These are phyloP conservation scores for Carallia pectinifolia DNA, from an alignment of 345 rosid species.

Conservation along the genomic window DNA sequence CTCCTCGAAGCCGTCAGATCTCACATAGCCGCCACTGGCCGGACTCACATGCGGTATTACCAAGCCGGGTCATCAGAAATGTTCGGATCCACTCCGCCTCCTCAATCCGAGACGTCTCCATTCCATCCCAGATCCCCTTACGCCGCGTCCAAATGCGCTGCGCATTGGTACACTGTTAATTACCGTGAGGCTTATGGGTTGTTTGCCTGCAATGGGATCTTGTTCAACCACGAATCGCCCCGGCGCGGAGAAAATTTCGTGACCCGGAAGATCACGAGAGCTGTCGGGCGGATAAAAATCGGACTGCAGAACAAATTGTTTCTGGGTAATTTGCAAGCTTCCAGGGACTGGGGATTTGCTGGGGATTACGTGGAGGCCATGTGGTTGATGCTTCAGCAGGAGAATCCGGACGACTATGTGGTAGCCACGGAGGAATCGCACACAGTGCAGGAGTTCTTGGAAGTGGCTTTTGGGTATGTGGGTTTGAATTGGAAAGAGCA, in stretches of 20 bases:
- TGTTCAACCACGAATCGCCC: constrained; percentile 94
- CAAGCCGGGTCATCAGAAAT: constrained; percentile 97
- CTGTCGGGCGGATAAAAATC: constrained; percentile 79
- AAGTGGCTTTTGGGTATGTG: constrained; percentile 67
- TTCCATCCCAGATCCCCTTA: constrained; percentile 98
- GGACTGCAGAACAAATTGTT: constrained; percentile 84
- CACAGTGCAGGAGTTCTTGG: constrained; percentile 83
- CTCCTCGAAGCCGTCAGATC: constrained; percentile 94
- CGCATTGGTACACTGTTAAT: constrained; percentile 97
- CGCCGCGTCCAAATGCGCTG: constrained; percentile 91
- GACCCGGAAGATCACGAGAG: constrained; percentile 91
- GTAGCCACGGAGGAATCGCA: constrained; percentile 95
- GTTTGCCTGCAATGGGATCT: constrained; percentile 84
- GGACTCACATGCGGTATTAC: constrained; percentile 63
- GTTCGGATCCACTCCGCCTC: constrained; percentile 95
- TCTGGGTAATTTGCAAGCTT: constrained; percentile 78
- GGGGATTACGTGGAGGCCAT: constrained; percentile 98
- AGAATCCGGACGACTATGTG: constrained; percentile 87
- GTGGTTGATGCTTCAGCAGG: constrained; percentile 99
- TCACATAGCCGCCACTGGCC: constrained; percentile 67
- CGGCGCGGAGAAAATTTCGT: constrained; percentile 92
- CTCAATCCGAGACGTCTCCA: constrained; percentile 73
- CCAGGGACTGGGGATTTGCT: constrained; percentile 95
- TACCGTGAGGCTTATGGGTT: constrained; percentile 88
- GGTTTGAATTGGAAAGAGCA: constrained; percentile 58